A percentile compares a stretch with the other conserved stretches of the same genome.
These are phyloP conservation scores for Raphanus raphanistrum DNA, from an alignment of 345 rosid genomes.

Conservation along the genomic window DNA sequence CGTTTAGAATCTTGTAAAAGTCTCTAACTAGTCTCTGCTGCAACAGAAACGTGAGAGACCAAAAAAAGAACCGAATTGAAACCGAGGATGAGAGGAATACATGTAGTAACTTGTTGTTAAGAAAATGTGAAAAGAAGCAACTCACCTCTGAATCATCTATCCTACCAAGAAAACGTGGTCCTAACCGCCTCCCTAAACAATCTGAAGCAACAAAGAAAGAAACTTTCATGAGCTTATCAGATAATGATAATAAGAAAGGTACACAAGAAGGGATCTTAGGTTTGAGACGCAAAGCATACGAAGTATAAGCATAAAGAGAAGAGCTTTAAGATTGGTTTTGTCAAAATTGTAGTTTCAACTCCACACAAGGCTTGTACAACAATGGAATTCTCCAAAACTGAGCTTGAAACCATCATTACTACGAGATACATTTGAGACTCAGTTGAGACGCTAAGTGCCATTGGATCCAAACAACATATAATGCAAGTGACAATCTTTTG, in stretches of 20 bases:
- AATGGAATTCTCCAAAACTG: background rate
- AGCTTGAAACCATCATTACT: background rate
- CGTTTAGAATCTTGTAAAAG: constrained; percentile 77
- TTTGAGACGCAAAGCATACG: background rate
- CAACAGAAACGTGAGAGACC: constrained; percentile 37
- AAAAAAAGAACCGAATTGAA: too few relatives aligned
- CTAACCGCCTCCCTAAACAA: constrained; percentile 97
- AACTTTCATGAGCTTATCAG: constrained; percentile 25
- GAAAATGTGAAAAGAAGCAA: constrained; percentile 9
- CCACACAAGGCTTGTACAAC: background rate
- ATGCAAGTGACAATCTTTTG: background rate
- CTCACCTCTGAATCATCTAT: constrained; percentile 90
- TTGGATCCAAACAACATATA: background rate
- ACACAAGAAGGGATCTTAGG: background rate
- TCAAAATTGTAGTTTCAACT: background rate
- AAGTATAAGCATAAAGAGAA: background rate
- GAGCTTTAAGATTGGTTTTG: background rate
- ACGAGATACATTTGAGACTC: background rate
- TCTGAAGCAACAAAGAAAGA: constrained; percentile 42
- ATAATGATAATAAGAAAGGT: background rate
- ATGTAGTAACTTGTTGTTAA: background rate
- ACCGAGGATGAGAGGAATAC: constrained; percentile 26
- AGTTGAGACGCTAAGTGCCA: background rate
- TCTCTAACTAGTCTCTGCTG: constrained; percentile 87
- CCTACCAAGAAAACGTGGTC: constrained; percentile 89